Percentiles rank a stretch among this genome's conserved stretches.
phyloP scores from a whole-genome alignment of 2,329 filamentous ascomycete genomes.

The Hypoxylon sp. region DNA sequence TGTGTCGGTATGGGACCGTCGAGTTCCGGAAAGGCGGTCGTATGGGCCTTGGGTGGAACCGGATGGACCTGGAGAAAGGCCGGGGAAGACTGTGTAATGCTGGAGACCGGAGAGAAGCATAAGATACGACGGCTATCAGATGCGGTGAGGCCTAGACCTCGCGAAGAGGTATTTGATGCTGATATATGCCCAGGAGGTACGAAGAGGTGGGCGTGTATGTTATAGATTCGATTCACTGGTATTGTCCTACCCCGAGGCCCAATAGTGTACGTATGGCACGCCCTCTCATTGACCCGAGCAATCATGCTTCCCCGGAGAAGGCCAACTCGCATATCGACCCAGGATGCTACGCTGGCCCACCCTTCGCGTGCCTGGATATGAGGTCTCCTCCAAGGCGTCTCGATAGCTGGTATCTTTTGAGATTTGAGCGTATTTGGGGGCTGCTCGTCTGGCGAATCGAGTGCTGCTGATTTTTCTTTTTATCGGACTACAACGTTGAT shows the following conservation, averaged over 20 bases:
- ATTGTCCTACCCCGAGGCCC: neutral
- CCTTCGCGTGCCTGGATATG: constrained; percentile 14
- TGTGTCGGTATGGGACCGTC: neutral
- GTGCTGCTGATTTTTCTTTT: neutral
- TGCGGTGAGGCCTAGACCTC: neutral
- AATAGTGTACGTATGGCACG: neutral
- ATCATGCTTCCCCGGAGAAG: neutral
- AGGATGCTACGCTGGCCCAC: constrained; percentile 19
- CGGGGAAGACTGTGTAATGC: neutral
- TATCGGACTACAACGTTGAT: neutral
- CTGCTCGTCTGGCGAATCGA: neutral
- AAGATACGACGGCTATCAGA: neutral
- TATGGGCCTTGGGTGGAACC: neutral
- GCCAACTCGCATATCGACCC: constrained; percentile 1
- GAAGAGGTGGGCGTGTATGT: too few species aligned
- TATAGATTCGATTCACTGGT: neutral
- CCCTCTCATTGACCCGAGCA: neutral
- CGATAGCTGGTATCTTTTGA: neutral
- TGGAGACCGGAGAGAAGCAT: neutral
- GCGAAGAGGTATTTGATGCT: neutral
- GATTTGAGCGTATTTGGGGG: neutral
- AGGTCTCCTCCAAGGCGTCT: constrained; percentile 1
- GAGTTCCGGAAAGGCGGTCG: neutral
- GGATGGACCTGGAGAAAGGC: neutral
- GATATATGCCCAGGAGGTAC: too few species aligned